Conservation (phyloP, 257 asterid species). For the Ilex asprella region DNA sequence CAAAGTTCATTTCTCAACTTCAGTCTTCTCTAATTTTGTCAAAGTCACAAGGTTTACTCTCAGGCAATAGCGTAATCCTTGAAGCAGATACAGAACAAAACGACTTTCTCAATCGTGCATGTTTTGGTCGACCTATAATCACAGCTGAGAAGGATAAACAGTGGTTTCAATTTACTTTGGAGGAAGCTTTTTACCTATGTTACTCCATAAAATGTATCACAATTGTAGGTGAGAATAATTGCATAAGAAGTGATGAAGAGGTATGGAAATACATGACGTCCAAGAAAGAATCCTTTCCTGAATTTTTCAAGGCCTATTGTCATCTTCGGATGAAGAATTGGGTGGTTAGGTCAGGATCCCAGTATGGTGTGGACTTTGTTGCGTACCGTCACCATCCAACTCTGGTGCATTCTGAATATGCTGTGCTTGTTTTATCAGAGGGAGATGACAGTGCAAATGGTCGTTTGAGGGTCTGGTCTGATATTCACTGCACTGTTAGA, state of each 20-base stretch:
- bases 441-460: constrained; percentile 23
- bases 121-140: constrained; percentile 53
- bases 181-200: constrained; percentile 66
- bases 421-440: constrained; percentile 43
- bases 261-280: constrained; percentile 43
- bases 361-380: constrained; percentile 73
- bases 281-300: constrained; percentile 29
- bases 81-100: constrained; percentile 49
- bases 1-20: constrained; percentile 39
- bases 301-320: constrained; percentile 45
- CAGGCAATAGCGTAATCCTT: constrained; percentile 43
- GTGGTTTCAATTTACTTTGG: constrained; percentile 60
- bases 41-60: constrained; percentile 45
- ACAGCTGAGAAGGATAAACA: constrained; percentile 50
- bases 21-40: constrained; percentile 43
- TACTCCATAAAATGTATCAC: constrained; percentile 49
- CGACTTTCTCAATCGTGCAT: constrained; percentile 50
- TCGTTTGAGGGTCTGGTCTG: constrained; percentile 80
- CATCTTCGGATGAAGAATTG: constrained; percentile 81
- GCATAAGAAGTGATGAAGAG: constrained; percentile 28
- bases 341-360: constrained; percentile 68
- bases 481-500: constrained; percentile 69
- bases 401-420: constrained; percentile 82
- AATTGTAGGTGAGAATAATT: constrained; percentile 31
- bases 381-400: constrained; percentile 84